Evolutionary conservation across 345 rosid genomes (phyloP), one percentile per base, ranked within the genome.

Genomic region (Toxicodendron radicans): DNA sequence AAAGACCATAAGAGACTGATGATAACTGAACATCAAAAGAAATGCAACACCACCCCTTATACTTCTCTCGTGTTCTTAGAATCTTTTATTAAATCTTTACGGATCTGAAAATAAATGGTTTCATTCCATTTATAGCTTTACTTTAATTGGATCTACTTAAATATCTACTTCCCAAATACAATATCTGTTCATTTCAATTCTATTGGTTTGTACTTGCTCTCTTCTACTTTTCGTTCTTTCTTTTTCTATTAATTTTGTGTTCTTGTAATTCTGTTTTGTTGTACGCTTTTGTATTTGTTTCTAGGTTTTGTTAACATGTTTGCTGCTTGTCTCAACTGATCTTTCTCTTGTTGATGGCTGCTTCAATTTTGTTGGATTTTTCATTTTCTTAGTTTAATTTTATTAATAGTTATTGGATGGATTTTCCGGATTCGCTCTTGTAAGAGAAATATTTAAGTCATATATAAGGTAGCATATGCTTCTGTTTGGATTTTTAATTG

Each of bases 181-280:
- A 10, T 71, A 27, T 66, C 46, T 8, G 3, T 24, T 2, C n/a
- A 56, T 63, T 71, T 48, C 76, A 21, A 21, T 51, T 49, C 70
- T 48, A 8, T 17, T 58, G 87, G 87, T 87, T 71, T 75, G 83
- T 75, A 73, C 73, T 80, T 64, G 10, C 41, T 63, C 30, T 54
- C 45, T 69, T 23, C 24, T 23, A 33, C 32, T 16, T 21, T 57
- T 66, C 56, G 68, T 20, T 68, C 4, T 27, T 2, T 64, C 48
- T 1, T 35, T 52, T n/a, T 69, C 52, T 59, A 8, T 62, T 52
- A 14, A 41, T 73, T 60, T 17, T 59, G 35, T 45, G 48, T 72
- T 49, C 27, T 3, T 43, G 54, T 18, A 12, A 43, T 20, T 32
- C 2, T 32, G 58, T 74, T 74, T 70, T 18, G 20, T 17, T 71